Conservation (phyloP, 2,329 filamentous ascomycete genomes). For the Drechslerella coelobrocha region DNA sequence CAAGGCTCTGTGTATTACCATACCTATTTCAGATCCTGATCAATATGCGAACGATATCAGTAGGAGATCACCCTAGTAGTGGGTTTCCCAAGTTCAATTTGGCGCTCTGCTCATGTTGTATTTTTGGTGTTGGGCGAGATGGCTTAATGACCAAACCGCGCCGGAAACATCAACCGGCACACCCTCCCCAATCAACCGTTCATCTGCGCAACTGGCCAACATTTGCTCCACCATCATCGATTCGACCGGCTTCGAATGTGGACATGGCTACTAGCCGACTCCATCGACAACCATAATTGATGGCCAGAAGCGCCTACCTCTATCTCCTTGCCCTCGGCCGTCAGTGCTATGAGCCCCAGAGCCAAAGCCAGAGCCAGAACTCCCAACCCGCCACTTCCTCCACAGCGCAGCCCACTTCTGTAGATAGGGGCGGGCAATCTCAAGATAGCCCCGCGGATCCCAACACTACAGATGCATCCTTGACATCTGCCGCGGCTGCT, state of each 20-base stretch:
- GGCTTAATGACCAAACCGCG: too few relatives aligned
- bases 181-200: neutral
- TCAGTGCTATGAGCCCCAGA: conserved; percentile 46
- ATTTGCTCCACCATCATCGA: too few relatives aligned
- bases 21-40: too few relatives aligned
- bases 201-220: too few relatives aligned
- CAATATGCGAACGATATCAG: neutral
- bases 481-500: neutral
- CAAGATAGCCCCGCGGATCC: neutral
- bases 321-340: conserved; percentile 46
- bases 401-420: neutral
- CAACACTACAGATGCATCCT: neutral
- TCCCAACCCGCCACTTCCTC: neutral
- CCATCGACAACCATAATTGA: neutral
- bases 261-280: neutral
- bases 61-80: neutral
- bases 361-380: conserved; percentile 8
- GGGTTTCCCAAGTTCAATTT: neutral
- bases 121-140: too few relatives aligned
- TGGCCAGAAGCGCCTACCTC: conserved; percentile 50
- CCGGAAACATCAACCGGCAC: too few relatives aligned
- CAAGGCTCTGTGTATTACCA: too few relatives aligned
- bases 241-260: neutral
- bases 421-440: conserved; percentile 4
- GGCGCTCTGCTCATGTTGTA: too few relatives aligned